Conservation (phyloP, 371 early-diverging fungal species). For the Circinella umbellata region DNA sequence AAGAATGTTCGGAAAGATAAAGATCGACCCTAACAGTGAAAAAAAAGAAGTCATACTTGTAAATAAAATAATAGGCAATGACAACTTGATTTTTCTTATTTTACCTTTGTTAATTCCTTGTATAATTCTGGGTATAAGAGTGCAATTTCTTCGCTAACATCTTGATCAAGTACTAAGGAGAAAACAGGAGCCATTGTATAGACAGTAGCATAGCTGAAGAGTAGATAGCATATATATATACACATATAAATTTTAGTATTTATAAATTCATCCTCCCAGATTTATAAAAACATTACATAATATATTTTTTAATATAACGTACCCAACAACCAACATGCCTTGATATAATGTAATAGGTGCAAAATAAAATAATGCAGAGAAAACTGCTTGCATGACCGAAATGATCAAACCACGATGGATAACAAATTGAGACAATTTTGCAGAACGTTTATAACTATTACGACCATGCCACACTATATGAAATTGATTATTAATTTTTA, state of each 20-base stretch:
- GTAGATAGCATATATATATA: too few relatives aligned
- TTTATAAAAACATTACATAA: background rate
- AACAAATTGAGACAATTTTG: constrained; percentile 98
- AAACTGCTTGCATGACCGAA: constrained; percentile 98
- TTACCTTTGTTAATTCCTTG: constrained; percentile 90
- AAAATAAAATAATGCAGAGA: constrained; percentile 97
- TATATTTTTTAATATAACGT: background rate
- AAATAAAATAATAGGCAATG: background rate
- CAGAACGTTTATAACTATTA: constrained; percentile 95
- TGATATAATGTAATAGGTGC: constrained; percentile 98
- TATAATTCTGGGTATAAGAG: constrained; percentile 98
- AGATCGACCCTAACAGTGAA: constrained; percentile 71
- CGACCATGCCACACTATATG: constrained; percentile 94
- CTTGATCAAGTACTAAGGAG: constrained; percentile 92
- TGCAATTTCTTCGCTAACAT: constrained; percentile 92
- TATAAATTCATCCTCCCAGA: too few relatives aligned
- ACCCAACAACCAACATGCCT: constrained; percentile 69
- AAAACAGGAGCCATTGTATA: constrained; percentile 99
- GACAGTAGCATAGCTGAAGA: constrained; percentile 88
- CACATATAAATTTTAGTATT: too few relatives aligned
- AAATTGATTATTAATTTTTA: too few relatives aligned
- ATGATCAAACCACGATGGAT: constrained; percentile 99
- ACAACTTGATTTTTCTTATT: background rate
- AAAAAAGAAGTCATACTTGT: background rate
- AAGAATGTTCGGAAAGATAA: constrained; percentile 94